Base-by-base conservation (phyloP, 1,284 basidiomycete species). In the Ganoderma sinense region DNA sequence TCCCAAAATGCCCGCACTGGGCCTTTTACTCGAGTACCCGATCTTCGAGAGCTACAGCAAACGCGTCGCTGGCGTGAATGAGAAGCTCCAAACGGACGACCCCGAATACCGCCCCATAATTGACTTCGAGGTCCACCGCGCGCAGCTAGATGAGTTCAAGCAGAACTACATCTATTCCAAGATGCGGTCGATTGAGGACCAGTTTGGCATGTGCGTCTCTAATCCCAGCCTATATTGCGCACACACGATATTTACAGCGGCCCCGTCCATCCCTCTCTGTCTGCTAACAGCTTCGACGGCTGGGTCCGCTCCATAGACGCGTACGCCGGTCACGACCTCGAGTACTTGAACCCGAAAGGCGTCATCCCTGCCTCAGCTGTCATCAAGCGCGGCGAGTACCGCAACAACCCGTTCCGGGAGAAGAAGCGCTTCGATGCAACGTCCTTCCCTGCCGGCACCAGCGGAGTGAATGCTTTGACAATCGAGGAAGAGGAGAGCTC, bases 1-100 rank as follows among this genome's bases (percentile, higher is more conserved):
- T 31, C 98, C 98, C 40, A 99, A 98, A 84, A 98, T 98, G 82
- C 98, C 98, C 16, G 94, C 96, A 0, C 87, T 99, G 23, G 98
- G 98, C 10, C 87, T 99, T 11, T 84, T 99, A n/a, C 89, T 99
- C 45, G 96, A 99, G 81, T 89, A 96, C 75, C 97, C 97, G 1
- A 89, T 97, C 72, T 97, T 96, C 78, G 87, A 91, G 64, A 89
- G 89, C 10, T 97, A 97, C 83, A 95, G 93, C 79, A 82, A 82
- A 68, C 88, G 87, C 69, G 87, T 96, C 73, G 81, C 78, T 10
- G 84, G 83, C 14, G 83, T 86, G 62, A 96, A 95, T 80, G 83
- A 87, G 68, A 88, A 88, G 61, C 78, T 89, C 23, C 76, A 85
- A 43, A 80, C 84, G 36, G 78, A 84, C 26, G 84, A 91, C 76